phyloP scores from a whole-genome alignment of 2,329 filamentous ascomycete species.

The Colletotrichum eremochloae region DNA sequence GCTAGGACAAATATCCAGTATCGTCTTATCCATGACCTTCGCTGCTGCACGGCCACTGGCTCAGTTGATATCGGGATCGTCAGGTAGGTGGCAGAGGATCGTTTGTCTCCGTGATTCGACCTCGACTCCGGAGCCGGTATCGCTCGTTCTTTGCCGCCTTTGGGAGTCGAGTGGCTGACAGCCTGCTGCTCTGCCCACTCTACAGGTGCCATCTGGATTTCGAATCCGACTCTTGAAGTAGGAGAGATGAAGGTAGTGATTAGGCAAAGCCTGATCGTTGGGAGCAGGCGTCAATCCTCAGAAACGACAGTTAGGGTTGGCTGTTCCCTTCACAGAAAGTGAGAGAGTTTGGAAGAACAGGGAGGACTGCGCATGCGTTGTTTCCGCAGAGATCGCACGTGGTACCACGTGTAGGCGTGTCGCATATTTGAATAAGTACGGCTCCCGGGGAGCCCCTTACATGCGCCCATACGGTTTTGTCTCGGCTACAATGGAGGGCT shows the following conservation, averaged over 20 bases:
- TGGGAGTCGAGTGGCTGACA: neutral
- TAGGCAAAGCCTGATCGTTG: neutral
- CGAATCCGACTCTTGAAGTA: neutral
- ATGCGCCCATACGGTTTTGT: neutral
- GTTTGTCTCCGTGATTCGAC: neutral
- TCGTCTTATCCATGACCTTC: constrained; percentile 22
- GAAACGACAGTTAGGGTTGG: neutral
- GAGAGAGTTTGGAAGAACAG: neutral
- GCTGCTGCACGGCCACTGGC: neutral
- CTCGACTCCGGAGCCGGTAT: constrained; percentile 5
- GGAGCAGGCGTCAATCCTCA: neutral
- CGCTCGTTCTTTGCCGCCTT: constrained; percentile 8
- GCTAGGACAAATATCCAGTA: constrained; percentile 38
- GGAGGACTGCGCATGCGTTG: neutral
- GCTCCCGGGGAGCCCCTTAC: neutral
- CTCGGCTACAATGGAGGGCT: neutral
- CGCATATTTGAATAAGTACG: constrained; percentile 5
- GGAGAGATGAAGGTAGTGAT: neutral
- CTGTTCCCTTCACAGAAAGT: neutral
- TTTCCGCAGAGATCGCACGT: neutral
- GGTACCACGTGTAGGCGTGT: constrained; percentile 2
- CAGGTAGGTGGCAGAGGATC: constrained; percentile 27
- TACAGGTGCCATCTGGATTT: constrained; percentile 1
- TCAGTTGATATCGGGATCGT: constrained; percentile 29
- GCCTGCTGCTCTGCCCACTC: constrained; percentile 19